These are phyloP conservation scores for Boletus pseudo-olivaceus DNA, from an alignment of 768 basidiomycete genomes.

Conservation along the genomic window DNA sequence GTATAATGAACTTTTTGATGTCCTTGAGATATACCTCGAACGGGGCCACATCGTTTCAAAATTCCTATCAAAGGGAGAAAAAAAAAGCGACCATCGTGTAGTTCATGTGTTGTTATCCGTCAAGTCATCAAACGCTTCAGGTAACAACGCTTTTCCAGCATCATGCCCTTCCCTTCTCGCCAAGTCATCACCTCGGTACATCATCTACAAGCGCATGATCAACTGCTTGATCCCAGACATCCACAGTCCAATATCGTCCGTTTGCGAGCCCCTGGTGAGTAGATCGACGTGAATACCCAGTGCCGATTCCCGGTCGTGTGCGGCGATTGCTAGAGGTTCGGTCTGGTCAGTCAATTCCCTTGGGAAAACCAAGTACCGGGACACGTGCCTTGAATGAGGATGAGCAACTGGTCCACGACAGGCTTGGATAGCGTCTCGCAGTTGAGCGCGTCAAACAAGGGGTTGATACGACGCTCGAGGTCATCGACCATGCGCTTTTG, in stretches of 20 bases:
- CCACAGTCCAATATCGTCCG: conserved; percentile 81
- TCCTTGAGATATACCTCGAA: background rate
- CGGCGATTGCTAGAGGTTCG: conserved; percentile 63
- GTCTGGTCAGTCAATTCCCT: background rate
- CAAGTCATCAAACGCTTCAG: background rate
- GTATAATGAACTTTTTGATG: background rate
- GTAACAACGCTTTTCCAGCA: background rate
- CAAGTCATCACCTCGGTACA: background rate
- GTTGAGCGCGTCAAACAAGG: conserved; percentile 89
- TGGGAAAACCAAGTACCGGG: background rate
- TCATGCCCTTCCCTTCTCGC: background rate
- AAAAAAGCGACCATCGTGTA: background rate
- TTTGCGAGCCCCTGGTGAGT: conserved; percentile 72
- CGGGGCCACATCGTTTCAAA: background rate
- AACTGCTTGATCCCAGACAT: conserved; percentile 91
- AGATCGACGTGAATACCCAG: conserved; percentile 83
- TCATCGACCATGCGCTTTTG: conserved; percentile 86
- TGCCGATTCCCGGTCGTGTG: conserved; percentile 72
- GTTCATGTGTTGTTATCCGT: background rate
- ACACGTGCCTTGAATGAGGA: conserved; percentile 66
- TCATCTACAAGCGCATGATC: conserved; percentile 58
- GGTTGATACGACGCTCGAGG: conserved; percentile 79
- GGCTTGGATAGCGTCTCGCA: conserved; percentile 74
- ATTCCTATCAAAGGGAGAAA: background rate
- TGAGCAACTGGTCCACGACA: conserved; percentile 68